Base-by-base conservation (phyloP, 768 basidiomycete genomes). In the Mycena haematopus region DNA sequence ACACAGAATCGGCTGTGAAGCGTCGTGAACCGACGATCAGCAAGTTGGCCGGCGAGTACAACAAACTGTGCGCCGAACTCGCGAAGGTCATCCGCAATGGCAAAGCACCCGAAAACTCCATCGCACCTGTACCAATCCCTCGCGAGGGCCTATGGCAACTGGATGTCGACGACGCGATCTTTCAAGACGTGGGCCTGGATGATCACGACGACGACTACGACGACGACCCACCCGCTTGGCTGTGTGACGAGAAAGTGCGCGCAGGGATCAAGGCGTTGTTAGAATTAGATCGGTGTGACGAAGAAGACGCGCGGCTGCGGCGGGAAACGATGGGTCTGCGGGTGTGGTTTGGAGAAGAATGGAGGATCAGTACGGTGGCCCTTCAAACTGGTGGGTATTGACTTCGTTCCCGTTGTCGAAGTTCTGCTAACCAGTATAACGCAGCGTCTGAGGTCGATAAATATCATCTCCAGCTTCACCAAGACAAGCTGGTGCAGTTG, bases 271-370 rank as follows among this genome's bases (percentile, higher is more conserved):
- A 38, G 15, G 47, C 57, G 0, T 11, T 58, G 36, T 38, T 58
- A 6, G 64, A 73, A 9, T 24, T 59, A 22, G 69, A 75, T n/a
- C 52, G 68, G 2, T 74, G 73, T 53, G 22, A 51, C 6, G 75
- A 78, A 58, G 75, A 78, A 52, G 67, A 66, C 11, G 19, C 15
- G 54, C 56, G 62, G 15, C 46, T 76, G 46, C 56, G 57, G 2
- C 9, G 49, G 0, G 70, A 75, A 46, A 60, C 52, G 0, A 59
- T 66, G 3, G 69, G 70, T 2, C 36, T 76, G 64, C 68, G 68
- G 55, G 66, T 65, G 29, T 76, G 75, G 75, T 62, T 71, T 52
- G 36, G 51, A 11, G 68, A 68, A 35, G 74, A 76, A 40, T 76
- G 74, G 75, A 22, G 21, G 3, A 21, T 44, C 7, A n/a, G 8